Conservation (phyloP, 2,329 filamentous ascomycete genomes). For the Herpotrichia juniperi region DNA sequence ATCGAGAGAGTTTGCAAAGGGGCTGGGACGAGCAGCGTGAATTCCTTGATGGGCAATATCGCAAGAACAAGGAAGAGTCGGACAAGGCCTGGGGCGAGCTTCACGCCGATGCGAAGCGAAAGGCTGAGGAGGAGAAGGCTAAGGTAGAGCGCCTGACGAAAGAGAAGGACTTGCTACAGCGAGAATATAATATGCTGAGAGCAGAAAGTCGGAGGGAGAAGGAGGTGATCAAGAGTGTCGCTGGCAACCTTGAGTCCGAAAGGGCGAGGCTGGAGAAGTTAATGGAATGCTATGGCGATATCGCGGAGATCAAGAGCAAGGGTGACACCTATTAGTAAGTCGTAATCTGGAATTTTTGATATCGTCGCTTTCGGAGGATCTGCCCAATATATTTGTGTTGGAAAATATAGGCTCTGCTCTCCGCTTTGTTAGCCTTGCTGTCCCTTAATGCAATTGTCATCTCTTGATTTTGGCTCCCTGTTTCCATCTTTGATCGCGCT, state of each 20-base stretch:
- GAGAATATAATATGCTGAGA: conserved; percentile 37
- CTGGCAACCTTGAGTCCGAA: conserved; percentile 48
- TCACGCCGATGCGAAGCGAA: conserved; percentile 42
- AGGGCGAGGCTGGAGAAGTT: conserved; percentile 50
- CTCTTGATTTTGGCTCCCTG: conserved; percentile 10
- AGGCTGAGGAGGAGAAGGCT: conserved; percentile 40
- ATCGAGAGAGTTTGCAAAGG: conserved; percentile 57
- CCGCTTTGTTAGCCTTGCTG: conserved; percentile 19
- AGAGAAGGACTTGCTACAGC: conserved; percentile 45
- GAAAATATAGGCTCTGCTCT: conserved; percentile 11
- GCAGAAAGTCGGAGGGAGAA: conserved; percentile 44
- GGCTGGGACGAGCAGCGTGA: conserved; percentile 60
- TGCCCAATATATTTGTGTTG: conserved; percentile 17
- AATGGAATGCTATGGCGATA: conserved; percentile 50
- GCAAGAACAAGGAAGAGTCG: conserved; percentile 51
- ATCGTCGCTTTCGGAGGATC: conserved; percentile 10
- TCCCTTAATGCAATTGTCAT: conserved; percentile 33
- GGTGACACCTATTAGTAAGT: conserved; percentile 54
- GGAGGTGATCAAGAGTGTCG: conserved; percentile 45
- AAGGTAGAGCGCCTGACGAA: conserved; percentile 33
- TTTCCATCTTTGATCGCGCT: conserved; percentile 19
- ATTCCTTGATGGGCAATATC: conserved; percentile 43
- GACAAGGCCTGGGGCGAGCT: conserved; percentile 53
- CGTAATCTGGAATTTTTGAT: conserved; percentile 24
- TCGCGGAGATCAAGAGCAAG: conserved; percentile 51